A percentile compares a stretch with the other conserved stretches of the same genome.
These are phyloP conservation scores for Penicillium silybi DNA, from an alignment of 495 filamentous ascomycete species.

Conservation along the genomic window DNA sequence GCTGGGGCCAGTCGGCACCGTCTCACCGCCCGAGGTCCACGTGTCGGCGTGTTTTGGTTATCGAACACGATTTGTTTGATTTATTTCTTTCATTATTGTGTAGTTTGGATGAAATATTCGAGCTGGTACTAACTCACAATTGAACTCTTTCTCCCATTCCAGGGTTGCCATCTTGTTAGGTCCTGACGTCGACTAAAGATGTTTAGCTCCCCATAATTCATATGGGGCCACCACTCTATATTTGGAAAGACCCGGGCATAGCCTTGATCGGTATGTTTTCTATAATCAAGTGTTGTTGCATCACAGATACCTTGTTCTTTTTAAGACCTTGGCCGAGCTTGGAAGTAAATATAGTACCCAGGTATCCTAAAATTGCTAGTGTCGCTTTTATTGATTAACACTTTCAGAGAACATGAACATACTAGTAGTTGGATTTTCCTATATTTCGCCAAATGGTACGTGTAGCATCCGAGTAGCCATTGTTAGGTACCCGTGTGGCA, in stretches of 20 bases:
- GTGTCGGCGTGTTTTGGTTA: not conserved
- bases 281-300: not conserved
- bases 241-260: not conserved
- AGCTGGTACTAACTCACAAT: not conserved
- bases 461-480: too few species aligned
- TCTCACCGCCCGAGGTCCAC: constrained; percentile 1
- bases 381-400: too few species aligned
- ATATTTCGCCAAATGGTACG: too few species aligned
- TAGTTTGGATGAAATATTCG: not conserved
- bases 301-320: too few species aligned
- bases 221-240: not conserved
- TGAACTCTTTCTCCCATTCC: not conserved
- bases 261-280: not conserved
- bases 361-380: too few species aligned
- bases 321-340: too few species aligned
- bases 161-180: not conserved
- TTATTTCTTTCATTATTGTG: not conserved
- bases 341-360: too few species aligned
- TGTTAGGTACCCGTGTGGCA: too few species aligned
- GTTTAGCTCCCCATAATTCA: not conserved
- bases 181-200: not conserved
- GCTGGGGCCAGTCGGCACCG: constrained; percentile 8
- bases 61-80: not conserved
- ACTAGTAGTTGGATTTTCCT: too few species aligned
- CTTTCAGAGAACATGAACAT: too few species aligned